Evolutionary conservation across 2,329 filamentous ascomycete genomes (phyloP).

Genomic region (Sporothrix pseudoabietina): DNA sequence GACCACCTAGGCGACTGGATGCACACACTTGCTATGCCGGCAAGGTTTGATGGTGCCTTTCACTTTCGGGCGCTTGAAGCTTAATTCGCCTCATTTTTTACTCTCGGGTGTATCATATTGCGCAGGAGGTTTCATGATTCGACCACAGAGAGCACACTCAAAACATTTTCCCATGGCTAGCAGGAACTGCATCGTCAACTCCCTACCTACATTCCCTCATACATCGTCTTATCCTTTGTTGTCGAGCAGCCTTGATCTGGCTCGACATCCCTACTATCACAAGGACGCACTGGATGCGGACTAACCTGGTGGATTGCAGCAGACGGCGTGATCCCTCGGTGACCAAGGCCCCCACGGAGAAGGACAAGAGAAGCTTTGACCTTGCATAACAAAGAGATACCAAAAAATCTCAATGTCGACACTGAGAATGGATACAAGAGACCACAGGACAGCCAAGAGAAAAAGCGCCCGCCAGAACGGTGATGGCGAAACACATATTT

Average conservation of each 20-base stretch:
- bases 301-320: no score
- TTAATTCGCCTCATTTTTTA: not conserved
- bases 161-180: not conserved
- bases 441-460: no score
- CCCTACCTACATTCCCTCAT: not conserved
- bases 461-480: slow-evolving; percentile 4
- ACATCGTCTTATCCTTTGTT: not conserved
- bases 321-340: not conserved
- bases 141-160: not conserved
- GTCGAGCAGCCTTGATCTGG: not conserved
- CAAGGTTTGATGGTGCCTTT: not conserved
- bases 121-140: not conserved
- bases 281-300: not conserved
- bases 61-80: not conserved
- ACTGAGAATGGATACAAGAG: not conserved
- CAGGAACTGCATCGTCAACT: not conserved
- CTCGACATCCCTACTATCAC: not conserved
- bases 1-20: not conserved
- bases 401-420: not conserved
- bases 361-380: not conserved
- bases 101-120: not conserved
- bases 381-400: not conserved
- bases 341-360: slow-evolving; percentile 4
- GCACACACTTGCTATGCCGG: not conserved
- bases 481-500: not conserved